Percentiles rank a stretch among this genome's conserved stretches.
Evolutionary conservation across 352 stramenopile species (phyloP).

Genomic region (Blastocystis hominis): DNA sequence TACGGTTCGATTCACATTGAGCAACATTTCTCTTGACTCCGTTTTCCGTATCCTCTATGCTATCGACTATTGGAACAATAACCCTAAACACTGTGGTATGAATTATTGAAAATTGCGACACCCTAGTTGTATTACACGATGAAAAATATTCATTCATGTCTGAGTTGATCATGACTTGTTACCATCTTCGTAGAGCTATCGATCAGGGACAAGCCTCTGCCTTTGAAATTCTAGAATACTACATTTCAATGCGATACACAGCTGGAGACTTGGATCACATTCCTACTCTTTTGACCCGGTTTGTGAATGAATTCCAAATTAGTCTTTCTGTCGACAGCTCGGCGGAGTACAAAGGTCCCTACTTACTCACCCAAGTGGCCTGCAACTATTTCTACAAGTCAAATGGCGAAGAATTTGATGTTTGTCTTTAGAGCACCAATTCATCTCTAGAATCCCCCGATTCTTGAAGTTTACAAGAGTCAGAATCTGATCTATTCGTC

Average conservation of each 20-base stretch:
- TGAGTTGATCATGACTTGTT: constrained; percentile 40
- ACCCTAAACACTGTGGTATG: constrained; percentile 43
- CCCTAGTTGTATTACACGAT: constrained; percentile 34
- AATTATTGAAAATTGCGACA: background rate
- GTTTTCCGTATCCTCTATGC: constrained; percentile 48
- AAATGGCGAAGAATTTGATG: background rate
- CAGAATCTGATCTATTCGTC: background rate
- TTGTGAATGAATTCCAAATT: constrained; percentile 40
- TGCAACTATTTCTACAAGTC: constrained; percentile 43
- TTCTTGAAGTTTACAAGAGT: constrained; percentile 38
- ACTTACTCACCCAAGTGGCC: constrained; percentile 25
- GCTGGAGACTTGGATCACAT: constrained; percentile 9
- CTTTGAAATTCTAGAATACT: constrained; percentile 21
- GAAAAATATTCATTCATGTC: constrained; percentile 21
- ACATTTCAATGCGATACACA: constrained; percentile 11
- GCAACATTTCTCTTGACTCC: constrained; percentile 26
- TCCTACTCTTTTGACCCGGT: background rate
- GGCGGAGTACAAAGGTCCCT: constrained; percentile 26
- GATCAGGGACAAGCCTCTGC: background rate
- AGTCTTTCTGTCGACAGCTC: background rate
- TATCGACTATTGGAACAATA: constrained; percentile 56
- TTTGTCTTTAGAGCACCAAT: background rate
- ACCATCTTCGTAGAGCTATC: constrained; percentile 1
- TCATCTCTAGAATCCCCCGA: background rate
- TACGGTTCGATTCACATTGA: background rate